Base-by-base conservation (phyloP, 805 yeast genomes). In the Allodekkera sacchari region DNA sequence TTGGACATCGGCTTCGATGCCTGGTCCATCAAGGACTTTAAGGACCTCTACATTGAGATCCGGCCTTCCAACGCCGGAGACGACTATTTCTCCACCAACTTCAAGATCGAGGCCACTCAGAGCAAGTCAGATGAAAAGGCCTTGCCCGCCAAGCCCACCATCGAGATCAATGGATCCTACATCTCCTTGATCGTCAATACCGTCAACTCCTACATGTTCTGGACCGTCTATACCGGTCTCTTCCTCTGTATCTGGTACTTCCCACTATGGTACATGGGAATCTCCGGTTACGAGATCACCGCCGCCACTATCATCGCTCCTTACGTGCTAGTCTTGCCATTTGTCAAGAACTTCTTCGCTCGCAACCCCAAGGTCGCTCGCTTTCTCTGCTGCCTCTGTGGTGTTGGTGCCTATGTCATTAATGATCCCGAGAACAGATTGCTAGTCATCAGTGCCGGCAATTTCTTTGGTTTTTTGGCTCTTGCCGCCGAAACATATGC, bases 261-360 rank as follows among this genome's bases (percentile, higher is more conserved):
- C 67, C 98, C 98, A 8, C 64, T 92, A 40, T 92, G 98, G 98
- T 73, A 82, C 52, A 87, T 92, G 96, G 97, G 96, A 6, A 80
- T 92, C 27, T 82, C 95, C 2, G 98, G 98, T 4, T 88, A 83
- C 53, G 98, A 92, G 58, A 81, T 81, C 1, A 68, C 76, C 3
- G 64, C 84, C 28, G 50, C 74, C 6, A 59, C 75, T 15, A 61
- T 77, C 23, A 33, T 75, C 8, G 67, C 82, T 3, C 85, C 95
- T 10, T 13, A 44, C 10, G 18, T 50, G 7, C 35, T 53, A 10
- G 17, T 28, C 2, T 29, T 44, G 18, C 64, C 67, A 1, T 46
- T 47, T 6, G 14, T 64, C 3, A 60, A 68, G 35, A 41, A 41
- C 7, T 38, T 68, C 7, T 59, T 71, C 27, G 50, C 57, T 4